These are phyloP conservation scores for Acanthamoeba sp. DNA, from an alignment of 208 protist species.

Conservation along the genomic window DNA sequence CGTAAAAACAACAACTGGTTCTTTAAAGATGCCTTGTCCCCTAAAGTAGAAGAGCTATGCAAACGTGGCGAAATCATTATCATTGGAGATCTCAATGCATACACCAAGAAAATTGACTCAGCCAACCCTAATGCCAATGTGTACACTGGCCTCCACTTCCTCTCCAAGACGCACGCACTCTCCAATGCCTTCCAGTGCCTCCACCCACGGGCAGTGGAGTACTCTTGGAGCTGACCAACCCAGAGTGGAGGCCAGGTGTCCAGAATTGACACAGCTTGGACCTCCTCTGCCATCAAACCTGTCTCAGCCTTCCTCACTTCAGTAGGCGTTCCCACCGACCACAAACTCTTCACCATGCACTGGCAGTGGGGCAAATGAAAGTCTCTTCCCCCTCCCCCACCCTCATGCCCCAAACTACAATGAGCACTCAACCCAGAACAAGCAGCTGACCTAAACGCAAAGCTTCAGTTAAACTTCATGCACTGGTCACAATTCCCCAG, in stretches of 20 bases:
- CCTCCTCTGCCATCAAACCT: neutral
- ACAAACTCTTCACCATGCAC: neutral
- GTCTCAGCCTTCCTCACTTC: neutral
- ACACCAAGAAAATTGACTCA: neutral
- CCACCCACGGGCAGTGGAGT: neutral
- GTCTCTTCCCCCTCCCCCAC: too few relatives aligned
- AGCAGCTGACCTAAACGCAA: too few relatives aligned
- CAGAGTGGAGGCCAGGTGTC: neutral
- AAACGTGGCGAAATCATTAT: neutral
- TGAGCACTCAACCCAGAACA: too few relatives aligned
- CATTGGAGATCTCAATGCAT: neutral
- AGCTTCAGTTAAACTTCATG: too few relatives aligned
- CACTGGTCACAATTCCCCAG: too few relatives aligned
- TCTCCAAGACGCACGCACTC: neutral
- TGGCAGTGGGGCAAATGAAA: too few relatives aligned
- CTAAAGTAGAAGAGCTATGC: too few relatives aligned
- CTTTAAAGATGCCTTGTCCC: too few relatives aligned
- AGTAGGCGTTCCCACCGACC: neutral
- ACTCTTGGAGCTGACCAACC: neutral
- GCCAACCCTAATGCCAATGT: neutral
- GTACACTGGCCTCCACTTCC: neutral
- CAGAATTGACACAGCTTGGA: neutral
- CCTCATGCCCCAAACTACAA: too few relatives aligned
- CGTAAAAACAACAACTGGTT: too few relatives aligned
- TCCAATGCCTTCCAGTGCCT: neutral